These are phyloP conservation scores for Rhizopus delemar DNA, from an alignment of 371 early-diverging fungal species.

Conservation along the genomic window DNA sequence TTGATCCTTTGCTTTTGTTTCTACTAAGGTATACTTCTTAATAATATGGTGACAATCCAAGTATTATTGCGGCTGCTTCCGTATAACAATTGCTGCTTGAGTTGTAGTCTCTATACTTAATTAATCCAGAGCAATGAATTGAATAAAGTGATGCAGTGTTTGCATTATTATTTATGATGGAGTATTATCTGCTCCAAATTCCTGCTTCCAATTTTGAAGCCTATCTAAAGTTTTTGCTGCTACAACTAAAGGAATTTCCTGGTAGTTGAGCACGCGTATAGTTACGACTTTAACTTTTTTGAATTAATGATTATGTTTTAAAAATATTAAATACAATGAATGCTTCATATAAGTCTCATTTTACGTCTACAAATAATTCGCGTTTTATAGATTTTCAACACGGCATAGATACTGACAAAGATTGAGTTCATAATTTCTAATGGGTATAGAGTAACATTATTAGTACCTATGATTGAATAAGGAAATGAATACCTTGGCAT, in stretches of 20 bases:
- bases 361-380: constrained; percentile 56
- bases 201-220: constrained; percentile 34
- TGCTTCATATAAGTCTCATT: neutral
- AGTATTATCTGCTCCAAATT: no score
- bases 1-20: no score
- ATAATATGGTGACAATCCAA: no score
- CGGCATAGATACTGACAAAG: constrained; percentile 50
- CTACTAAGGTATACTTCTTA: no score
- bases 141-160: constrained; percentile 2
- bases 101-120: no score
- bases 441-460: constrained; percentile 16
- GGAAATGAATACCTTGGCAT: no score
- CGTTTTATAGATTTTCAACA: constrained; percentile 62
- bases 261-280: constrained; percentile 68
- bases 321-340: neutral
- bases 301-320: constrained; percentile 53
- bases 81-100: neutral
- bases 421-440: constrained; percentile 33
- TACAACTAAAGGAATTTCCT: constrained; percentile 54
- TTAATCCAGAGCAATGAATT: neutral
- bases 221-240: constrained; percentile 56
- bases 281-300: constrained; percentile 55
- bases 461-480: no score
- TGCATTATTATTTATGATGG: neutral
- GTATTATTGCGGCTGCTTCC: no score